A percentile compares a stretch with the other conserved stretches of the same genome.
phyloP scores from a whole-genome alignment of 2,329 filamentous ascomycete species.

The Colletotrichum camelliae region DNA sequence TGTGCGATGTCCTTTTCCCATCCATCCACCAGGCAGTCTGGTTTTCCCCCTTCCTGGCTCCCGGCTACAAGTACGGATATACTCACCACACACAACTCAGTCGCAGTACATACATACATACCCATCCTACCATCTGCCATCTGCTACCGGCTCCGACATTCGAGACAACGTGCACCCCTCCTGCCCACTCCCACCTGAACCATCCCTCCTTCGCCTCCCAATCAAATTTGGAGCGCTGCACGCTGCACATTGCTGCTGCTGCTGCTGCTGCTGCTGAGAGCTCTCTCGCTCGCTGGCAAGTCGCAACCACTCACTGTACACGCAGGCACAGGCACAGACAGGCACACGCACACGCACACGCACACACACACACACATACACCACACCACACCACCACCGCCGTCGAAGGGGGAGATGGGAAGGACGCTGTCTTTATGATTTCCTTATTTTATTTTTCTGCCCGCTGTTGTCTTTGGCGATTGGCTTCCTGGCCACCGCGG shows the following conservation, averaged over 20 bases:
- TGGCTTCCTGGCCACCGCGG: neutral
- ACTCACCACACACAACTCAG: neutral
- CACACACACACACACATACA: neutral
- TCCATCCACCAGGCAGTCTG: conserved; percentile 1
- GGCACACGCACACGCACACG: neutral
- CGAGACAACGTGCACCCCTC: conserved; percentile 20
- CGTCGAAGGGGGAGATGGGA: neutral
- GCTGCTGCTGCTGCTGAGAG: neutral
- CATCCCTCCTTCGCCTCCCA: conserved; percentile 20
- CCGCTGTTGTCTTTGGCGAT: neutral
- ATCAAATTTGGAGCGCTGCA: conserved; percentile 15
- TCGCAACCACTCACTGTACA: neutral
- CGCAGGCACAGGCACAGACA: neutral
- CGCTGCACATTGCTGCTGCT: neutral
- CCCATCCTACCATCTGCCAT: conserved; percentile 14
- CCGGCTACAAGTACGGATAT: conserved; percentile 3
- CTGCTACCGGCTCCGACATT: conserved; percentile 20
- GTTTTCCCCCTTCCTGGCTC: conserved; percentile 14
- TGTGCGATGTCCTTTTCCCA: neutral
- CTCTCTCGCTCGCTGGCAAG: neutral
- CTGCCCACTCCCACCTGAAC: conserved; percentile 21
- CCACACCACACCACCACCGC: neutral
- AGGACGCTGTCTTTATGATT: neutral
- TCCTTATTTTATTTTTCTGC: neutral
- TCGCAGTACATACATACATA: neutral